Percentiles rank a stretch among this genome's conserved stretches.
phyloP scores from a whole-genome alignment of 2,329 filamentous ascomycete genomes.

The Verticillium isaacii region DNA sequence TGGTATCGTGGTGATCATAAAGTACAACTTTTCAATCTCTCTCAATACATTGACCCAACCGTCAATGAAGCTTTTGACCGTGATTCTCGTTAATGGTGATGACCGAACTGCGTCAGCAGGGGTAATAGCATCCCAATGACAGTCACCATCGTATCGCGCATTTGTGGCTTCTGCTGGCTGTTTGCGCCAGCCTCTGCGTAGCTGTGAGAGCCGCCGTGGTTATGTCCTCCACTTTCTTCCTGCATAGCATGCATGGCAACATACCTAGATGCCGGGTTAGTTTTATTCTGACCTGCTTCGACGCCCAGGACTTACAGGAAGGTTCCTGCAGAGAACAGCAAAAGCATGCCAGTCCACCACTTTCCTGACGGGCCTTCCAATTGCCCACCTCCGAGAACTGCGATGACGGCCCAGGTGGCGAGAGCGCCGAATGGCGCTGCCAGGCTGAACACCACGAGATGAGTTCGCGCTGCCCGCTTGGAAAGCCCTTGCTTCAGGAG shows the following conservation, averaged over 20 bases:
- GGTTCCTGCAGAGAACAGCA: slow-evolving; percentile 93
- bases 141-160: slow-evolving; percentile 66
- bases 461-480: slow-evolving; percentile 77
- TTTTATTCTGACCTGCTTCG: background rate
- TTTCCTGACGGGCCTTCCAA: slow-evolving; percentile 57
- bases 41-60: background rate
- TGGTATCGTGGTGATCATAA: background rate
- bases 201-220: slow-evolving; percentile 48
- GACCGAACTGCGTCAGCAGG: slow-evolving; percentile 71
- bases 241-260: slow-evolving; percentile 99
- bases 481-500: slow-evolving; percentile 86
- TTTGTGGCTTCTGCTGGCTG: slow-evolving; percentile 46
- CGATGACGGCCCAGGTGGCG: slow-evolving; percentile 75
- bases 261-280: slow-evolving; percentile 52
- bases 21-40: background rate
- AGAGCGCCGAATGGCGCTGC: slow-evolving; percentile 85
- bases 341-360: slow-evolving; percentile 88
- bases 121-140: slow-evolving; percentile 75
- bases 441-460: slow-evolving; percentile 86
- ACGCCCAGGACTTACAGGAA: slow-evolving; percentile 71
- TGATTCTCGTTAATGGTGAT: slow-evolving; percentile 50
- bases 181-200: slow-evolving; percentile 42
- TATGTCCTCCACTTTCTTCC: slow-evolving; percentile 55
- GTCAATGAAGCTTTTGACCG: background rate
- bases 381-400: slow-evolving; percentile 61